Conservation (phyloP, 352 stramenopile species). For the Globisporangium heterothallicum region DNA sequence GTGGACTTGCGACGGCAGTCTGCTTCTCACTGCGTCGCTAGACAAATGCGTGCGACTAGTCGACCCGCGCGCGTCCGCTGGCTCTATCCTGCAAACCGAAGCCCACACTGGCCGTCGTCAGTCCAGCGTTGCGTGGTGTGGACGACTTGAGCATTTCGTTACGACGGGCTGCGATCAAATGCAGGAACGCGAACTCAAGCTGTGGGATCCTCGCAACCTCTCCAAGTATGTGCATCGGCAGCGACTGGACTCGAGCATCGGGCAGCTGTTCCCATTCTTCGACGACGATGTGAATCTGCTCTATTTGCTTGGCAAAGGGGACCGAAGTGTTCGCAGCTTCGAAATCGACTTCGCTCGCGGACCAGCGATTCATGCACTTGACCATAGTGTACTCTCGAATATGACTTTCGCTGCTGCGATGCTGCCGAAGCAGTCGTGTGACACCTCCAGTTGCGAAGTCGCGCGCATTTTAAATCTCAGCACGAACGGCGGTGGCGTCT, state of each 20-base stretch:
- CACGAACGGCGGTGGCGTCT: slow-evolving; percentile 31
- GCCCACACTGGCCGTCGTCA: slow-evolving; percentile 45
- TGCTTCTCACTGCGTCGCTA: slow-evolving; percentile 33
- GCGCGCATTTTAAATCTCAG: slow-evolving; percentile 60
- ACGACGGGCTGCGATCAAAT: slow-evolving; percentile 56
- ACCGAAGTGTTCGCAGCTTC: slow-evolving; percentile 52
- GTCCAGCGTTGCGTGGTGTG: slow-evolving; percentile 56
- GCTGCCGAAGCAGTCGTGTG: slow-evolving; percentile 47
- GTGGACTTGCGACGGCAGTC: slow-evolving; percentile 74
- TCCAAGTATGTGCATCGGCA: slow-evolving; percentile 48
- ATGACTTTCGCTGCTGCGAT: slow-evolving; percentile 55
- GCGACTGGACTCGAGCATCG: slow-evolving; percentile 57
- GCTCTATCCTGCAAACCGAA: slow-evolving; percentile 13
- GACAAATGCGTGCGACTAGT: slow-evolving; percentile 44
- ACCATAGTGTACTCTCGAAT: slow-evolving; percentile 40
- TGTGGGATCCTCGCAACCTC: slow-evolving; percentile 67
- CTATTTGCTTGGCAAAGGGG: slow-evolving; percentile 67
- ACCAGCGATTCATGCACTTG: slow-evolving; percentile 38
- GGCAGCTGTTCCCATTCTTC: slow-evolving; percentile 61
- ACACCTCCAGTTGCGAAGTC: slow-evolving; percentile 55
- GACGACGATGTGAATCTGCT: slow-evolving; percentile 64
- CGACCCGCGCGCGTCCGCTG: slow-evolving; percentile 35
- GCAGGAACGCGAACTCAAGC: slow-evolving; percentile 71
- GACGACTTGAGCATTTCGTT: slow-evolving; percentile 41
- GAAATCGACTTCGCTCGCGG: slow-evolving; percentile 44